phyloP scores from a whole-genome alignment of 2,329 filamentous ascomycete genomes.

The Coleophoma crateriformis region DNA sequence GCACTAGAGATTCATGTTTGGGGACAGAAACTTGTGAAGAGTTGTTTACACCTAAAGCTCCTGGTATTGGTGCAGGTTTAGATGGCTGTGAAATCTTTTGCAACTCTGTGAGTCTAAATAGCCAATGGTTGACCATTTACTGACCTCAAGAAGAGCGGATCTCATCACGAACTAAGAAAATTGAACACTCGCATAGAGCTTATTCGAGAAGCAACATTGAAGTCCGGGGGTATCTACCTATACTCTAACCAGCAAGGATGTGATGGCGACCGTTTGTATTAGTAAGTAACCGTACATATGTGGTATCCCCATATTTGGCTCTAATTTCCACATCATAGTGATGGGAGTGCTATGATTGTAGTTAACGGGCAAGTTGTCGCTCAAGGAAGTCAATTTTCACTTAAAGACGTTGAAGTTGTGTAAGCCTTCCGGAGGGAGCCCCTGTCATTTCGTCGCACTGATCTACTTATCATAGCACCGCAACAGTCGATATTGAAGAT shows the following conservation, averaged over 20 bases:
- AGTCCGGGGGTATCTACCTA: constrained; percentile 52
- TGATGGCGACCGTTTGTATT: constrained; percentile 43
- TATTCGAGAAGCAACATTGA: constrained; percentile 61
- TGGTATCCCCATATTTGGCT: background rate
- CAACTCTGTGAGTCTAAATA: constrained; percentile 35
- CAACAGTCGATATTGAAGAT: constrained; percentile 66
- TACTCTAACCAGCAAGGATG: constrained; percentile 59
- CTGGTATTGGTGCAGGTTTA: constrained; percentile 44
- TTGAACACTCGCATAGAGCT: constrained; percentile 57
- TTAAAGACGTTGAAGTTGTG: constrained; percentile 58
- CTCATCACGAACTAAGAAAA: constrained; percentile 64
- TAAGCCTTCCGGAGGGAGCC: no score
- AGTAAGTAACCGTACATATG: constrained; percentile 15
- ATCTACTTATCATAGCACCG: constrained; percentile 28
- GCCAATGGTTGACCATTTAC: no score
- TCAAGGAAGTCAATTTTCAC: constrained; percentile 39
- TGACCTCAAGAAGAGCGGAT: constrained; percentile 43
- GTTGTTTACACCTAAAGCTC: constrained; percentile 50
- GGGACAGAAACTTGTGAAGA: constrained; percentile 55
- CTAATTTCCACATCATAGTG: constrained; percentile 15
- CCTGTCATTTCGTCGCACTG: no score
- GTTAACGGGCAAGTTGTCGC: constrained; percentile 56
- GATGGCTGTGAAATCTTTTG: constrained; percentile 68
- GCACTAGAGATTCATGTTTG: background rate
- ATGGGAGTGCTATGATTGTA: constrained; percentile 55